Percentiles rank a stretch among this genome's conserved stretches.
These are phyloP conservation scores for Sicyos edulis DNA, from an alignment of 306 rosid genomes.

Conservation along the genomic window DNA sequence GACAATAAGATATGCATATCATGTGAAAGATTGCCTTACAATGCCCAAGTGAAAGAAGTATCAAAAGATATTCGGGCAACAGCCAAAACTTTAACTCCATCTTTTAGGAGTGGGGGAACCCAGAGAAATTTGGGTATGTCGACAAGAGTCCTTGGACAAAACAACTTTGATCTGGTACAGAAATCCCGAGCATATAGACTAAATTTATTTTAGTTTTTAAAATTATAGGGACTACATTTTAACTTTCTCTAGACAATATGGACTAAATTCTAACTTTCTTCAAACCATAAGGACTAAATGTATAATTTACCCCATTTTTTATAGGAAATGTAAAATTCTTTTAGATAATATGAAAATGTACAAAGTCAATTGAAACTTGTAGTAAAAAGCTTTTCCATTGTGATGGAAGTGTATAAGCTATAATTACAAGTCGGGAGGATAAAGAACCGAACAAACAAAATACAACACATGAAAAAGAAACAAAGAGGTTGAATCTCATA, in stretches of 20 bases:
- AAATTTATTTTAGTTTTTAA: too few relatives aligned
- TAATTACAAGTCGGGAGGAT: not conserved
- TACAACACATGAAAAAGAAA: not conserved
- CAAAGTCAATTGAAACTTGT: too few relatives aligned
- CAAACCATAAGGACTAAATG: too few relatives aligned
- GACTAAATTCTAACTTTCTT: too few relatives aligned
- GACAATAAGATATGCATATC: not conserved
- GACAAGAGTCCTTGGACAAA: not conserved
- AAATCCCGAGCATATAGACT: not conserved
- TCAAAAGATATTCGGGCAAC: not conserved
- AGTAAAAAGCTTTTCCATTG: too few relatives aligned
- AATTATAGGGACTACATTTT: too few relatives aligned
- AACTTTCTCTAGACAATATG: too few relatives aligned
- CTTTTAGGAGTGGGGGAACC: not conserved
- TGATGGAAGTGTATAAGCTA: too few relatives aligned
- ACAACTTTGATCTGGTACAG: not conserved
- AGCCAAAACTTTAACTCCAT: not conserved
- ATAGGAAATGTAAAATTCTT: too few relatives aligned
- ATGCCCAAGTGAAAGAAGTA: slow-evolving; percentile 5
- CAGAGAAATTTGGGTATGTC: not conserved
- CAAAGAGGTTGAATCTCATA: slow-evolving; percentile 1
- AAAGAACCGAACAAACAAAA: not conserved
- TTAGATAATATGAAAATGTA: too few relatives aligned
- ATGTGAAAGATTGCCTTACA: not conserved
- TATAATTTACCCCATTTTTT: too few relatives aligned